Evolutionary conservation across 108 stramenopile species (phyloP).

Genomic region (Nannochloropsis salina): DNA sequence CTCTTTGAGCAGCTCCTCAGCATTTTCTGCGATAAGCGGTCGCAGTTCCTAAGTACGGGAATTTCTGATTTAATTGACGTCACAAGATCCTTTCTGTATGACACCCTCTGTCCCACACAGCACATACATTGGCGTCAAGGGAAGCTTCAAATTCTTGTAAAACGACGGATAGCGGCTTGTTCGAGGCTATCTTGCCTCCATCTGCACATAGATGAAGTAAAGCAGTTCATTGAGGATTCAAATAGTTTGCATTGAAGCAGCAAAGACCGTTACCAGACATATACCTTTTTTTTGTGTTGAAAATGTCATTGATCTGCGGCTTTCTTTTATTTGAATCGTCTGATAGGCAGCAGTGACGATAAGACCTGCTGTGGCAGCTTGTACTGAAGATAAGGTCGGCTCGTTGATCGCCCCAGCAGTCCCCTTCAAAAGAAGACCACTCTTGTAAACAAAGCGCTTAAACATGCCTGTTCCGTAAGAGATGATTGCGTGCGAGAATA

Average conservation of each 20-base stretch:
- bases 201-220: not conserved
- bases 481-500: no score
- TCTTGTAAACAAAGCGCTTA: not conserved
- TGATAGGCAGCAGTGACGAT: not conserved
- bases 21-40: not conserved
- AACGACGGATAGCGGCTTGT: not conserved
- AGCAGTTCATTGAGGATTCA: not conserved
- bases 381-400: not conserved
- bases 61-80: no score
- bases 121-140: conserved; percentile 4
- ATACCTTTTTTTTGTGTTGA: not conserved
- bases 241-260: not conserved
- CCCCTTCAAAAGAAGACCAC: not conserved
- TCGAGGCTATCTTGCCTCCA: not conserved
- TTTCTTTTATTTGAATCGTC: not conserved
- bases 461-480: not conserved
- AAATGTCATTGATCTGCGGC: not conserved
- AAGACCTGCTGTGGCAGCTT: not conserved
- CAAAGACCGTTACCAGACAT: not conserved
- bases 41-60: not conserved
- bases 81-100: no score
- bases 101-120: not conserved
- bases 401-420: no score
- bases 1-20: conserved; percentile 5
- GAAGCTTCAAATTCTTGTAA: not conserved